Base-by-base conservation (phyloP, 139 green algal species). In the Limnomonas spitsbergensis region DNA sequence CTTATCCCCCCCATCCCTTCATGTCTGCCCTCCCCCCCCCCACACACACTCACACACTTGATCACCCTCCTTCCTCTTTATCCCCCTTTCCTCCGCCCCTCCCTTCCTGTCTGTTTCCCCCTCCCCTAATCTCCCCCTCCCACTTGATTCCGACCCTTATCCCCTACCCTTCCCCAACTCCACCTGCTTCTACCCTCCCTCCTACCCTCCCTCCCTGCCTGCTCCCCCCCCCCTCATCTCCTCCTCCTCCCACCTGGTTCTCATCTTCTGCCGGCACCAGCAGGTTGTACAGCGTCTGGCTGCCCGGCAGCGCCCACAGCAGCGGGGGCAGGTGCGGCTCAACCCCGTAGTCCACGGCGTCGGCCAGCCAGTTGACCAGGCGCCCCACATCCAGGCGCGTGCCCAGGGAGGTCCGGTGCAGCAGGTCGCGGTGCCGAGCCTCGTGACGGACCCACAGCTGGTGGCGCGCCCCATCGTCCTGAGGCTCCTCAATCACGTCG, bases 351-450 rank as follows among this genome's bases (percentile, higher is more conserved):
- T 82, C 78, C 1, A 78, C 37, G 37, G 66, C 70, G 31, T 82
- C 78, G 0, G 77, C 80, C n/a, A 85, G 56, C 39, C 68, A 81
- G 81, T 90, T 90, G 39, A 82, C 40, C 26, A 86, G 2, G 2
- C 86, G 81, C 14, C 83, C 83, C 31, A 90, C 52, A 66, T 88
- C 83, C 3, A 90, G 52, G 1, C 78, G 74, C 7, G 72, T 81
- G 2, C 86, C 86, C 0, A 87, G 29, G 39, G 79, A 78, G 3
- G 86, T 90, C 20, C 77, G 6, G 31, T 79, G 56, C 7, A 85
- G 66, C 61, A 81, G 70, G 54, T 87, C 34, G 7, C 82, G 68
- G 0, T 56, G 66, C 39, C 80, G 82, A 3, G 47, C 66, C 35
- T 87, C 82, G 70, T 86, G 80, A 56, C 82, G 66, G 0, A 82